Evolutionary conservation across 768 basidiomycete species (phyloP).

Genomic region (Amanita pallidorosea): DNA sequence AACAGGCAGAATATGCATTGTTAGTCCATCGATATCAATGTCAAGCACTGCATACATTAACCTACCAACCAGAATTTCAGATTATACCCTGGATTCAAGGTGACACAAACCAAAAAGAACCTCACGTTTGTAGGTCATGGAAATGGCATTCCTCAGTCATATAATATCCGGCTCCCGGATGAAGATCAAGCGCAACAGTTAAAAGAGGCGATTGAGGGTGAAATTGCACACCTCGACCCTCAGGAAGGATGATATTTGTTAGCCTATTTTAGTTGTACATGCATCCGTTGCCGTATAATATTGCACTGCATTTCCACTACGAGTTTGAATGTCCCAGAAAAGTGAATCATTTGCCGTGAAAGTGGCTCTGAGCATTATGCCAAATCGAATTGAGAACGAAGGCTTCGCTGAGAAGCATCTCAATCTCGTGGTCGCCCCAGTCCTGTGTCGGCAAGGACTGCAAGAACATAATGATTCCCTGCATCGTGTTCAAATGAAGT

Average conservation of each 20-base stretch:
- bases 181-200: constrained; percentile 47
- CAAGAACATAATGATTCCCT: constrained; percentile 99
- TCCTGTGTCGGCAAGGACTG: constrained; percentile 85
- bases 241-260: constrained; percentile 16
- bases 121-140: constrained; percentile 67
- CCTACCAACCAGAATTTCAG: constrained; percentile 52
- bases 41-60: not conserved
- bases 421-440: constrained; percentile 95
- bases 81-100: constrained; percentile 47
- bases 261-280: constrained; percentile 2
- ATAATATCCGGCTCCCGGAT: constrained; percentile 49
- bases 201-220: constrained; percentile 50
- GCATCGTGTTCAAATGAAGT: not conserved
- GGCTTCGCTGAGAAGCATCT: constrained; percentile 90
- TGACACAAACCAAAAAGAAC: constrained; percentile 37
- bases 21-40: constrained; percentile 24
- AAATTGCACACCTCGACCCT: constrained; percentile 40
- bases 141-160: constrained; percentile 44
- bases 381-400: constrained; percentile 90
- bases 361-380: constrained; percentile 89
- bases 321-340: not conserved
- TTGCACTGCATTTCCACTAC: not conserved
- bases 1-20: constrained; percentile 67
- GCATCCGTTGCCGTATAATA: not conserved
- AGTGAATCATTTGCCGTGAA: constrained; percentile 41